phyloP scores from a whole-genome alignment of 352 stramenopile species.

The Plasmopara viticola region DNA sequence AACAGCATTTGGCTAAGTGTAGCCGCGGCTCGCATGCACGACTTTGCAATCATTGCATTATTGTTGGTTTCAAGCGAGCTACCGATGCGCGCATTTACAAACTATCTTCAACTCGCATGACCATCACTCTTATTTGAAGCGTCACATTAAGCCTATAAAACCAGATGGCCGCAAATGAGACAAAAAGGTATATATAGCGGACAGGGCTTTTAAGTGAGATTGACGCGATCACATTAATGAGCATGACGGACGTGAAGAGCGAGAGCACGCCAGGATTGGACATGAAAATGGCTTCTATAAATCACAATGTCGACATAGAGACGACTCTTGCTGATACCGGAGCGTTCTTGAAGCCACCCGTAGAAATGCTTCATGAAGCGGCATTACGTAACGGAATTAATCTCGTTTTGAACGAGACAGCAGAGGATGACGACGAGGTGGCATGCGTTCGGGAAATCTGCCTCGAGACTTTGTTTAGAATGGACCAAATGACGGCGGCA shows the following conservation, averaged over 20 bases:
- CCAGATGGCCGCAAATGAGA: no score
- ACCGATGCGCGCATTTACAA: constrained; percentile 17
- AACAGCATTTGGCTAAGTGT: constrained; percentile 40
- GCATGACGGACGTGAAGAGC: constrained; percentile 13
- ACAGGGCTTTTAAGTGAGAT: not conserved
- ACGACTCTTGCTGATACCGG: not conserved
- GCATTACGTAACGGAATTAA: constrained; percentile 40
- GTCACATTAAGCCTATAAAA: not conserved
- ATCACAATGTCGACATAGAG: not conserved
- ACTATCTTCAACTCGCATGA: constrained; percentile 29
- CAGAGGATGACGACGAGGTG: constrained; percentile 36
- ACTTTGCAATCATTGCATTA: constrained; percentile 7
- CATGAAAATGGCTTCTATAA: constrained; percentile 11
- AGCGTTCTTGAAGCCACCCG: constrained; percentile 1
- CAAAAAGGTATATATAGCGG: constrained; percentile 23
- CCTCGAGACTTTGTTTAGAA: constrained; percentile 35
- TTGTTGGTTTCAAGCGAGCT: not conserved
- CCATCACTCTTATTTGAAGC: constrained; percentile 18
- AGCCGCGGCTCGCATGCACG: constrained; percentile 45
- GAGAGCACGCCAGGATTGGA: constrained; percentile 18
- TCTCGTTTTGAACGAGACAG: constrained; percentile 47
- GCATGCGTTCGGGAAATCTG: constrained; percentile 64
- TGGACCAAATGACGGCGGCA: constrained; percentile 12
- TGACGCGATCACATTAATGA: not conserved
- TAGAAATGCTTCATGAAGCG: constrained; percentile 22